phyloP scores from a whole-genome alignment of 1,284 basidiomycete species.

The Marasmius tenuissimus region DNA sequence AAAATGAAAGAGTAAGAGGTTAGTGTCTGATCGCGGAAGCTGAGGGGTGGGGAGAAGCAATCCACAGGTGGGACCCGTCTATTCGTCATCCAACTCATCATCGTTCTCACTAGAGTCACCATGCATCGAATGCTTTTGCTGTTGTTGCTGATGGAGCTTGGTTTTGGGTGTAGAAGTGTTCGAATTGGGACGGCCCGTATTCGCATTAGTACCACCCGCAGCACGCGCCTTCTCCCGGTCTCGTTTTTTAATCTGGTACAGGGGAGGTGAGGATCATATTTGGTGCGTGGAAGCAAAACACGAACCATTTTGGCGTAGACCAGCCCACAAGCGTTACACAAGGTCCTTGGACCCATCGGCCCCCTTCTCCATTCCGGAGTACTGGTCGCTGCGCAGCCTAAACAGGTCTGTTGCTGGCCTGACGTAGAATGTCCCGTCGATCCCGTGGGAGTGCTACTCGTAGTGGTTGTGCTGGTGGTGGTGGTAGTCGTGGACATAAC shows the following conservation, averaged over 20 bases:
- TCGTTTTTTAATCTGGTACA: constrained; percentile 41
- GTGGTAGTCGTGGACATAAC: background rate
- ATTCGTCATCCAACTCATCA: background rate
- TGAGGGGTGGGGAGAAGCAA: background rate
- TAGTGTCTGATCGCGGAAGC: background rate
- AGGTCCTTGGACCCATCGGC: constrained; percentile 71
- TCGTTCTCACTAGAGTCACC: background rate
- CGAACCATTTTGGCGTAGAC: constrained; percentile 77
- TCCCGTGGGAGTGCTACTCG: background rate
- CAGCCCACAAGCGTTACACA: constrained; percentile 77
- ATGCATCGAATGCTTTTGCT: background rate
- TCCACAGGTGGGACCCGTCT: background rate
- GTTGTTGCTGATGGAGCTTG: background rate
- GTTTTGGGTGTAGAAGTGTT: background rate
- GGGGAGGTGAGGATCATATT: background rate
- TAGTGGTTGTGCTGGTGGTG: background rate
- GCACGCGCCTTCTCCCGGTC: constrained; percentile 27
- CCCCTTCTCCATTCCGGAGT: constrained; percentile 83
- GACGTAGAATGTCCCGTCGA: background rate
- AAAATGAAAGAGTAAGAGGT: background rate
- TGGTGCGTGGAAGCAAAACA: constrained; percentile 5
- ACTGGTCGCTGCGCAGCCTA: constrained; percentile 78
- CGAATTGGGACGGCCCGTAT: background rate
- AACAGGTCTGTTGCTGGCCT: constrained; percentile 57
- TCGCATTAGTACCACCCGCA: background rate